Base-by-base conservation (phyloP, 192 early-diverging fungal species). In the Backusella macrospora region DNA sequence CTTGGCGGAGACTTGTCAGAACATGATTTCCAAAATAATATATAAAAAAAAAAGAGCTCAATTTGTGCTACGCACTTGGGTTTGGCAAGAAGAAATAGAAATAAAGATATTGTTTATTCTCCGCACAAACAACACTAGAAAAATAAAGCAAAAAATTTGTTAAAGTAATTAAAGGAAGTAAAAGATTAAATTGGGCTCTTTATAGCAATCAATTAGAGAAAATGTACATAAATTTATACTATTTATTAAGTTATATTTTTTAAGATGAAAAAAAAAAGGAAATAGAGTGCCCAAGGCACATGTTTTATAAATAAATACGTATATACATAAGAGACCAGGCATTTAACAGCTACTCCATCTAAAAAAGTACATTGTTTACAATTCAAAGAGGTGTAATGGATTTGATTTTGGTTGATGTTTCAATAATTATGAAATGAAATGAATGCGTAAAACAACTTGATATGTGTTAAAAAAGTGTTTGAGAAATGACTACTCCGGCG, bases 321-420 rank as follows among this genome's bases (percentile, higher is more conserved):
- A 59, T 59, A 59, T 59, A 59, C 49, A 52, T 18, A n/a, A 52
- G 16, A 52, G 49, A 23, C 49, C 49, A 52, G 49, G 18, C 26
- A 59, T 59, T 26, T 23, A 21, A 59, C 52, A 59, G 52, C 52
- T 59, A 21, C 13, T 59, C 52, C 26, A 59, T 59, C 52, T 59
- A 26, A 59, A 59, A 59, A 13, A 59, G 52, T 59, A 59, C 52
- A 59, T 59, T 59, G 52, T 59, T 59, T 59, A 59, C 21, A 59
- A 23, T 59, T 26, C 21, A 59, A 59, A 59, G 52, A 59, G 52
- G 52, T 59, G 26, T 59, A 59, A 59, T 59, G 52, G 29, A 34
- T 34, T 34, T 34, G 29, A 34, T 34, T 34, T 34, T 34, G 29
- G 21, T 59, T 59, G 52, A 59, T 59, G 52, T 23, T 59, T 59